phyloP scores from a whole-genome alignment of 2,329 filamentous ascomycete species.

The Sclerotinia subarctica region DNA sequence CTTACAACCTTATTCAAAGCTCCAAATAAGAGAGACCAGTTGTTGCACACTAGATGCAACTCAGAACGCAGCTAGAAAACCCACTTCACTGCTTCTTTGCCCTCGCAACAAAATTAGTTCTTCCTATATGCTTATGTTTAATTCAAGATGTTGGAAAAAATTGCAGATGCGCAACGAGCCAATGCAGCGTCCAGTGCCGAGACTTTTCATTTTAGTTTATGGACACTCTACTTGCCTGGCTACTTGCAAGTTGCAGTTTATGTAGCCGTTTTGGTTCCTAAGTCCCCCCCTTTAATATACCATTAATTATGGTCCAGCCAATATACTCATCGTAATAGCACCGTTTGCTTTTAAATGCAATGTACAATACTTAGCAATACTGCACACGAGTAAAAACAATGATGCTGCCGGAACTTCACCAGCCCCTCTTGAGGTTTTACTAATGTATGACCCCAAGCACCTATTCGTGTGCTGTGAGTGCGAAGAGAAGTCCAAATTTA shows the following conservation, averaged over 20 bases:
- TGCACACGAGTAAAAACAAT: too few species aligned
- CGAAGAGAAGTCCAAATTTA: too few species aligned
- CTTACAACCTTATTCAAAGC: not conserved
- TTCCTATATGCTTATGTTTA: not conserved
- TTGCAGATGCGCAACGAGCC: not conserved
- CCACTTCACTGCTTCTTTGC: not conserved
- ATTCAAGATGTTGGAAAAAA: not conserved
- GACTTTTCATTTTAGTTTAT: not conserved
- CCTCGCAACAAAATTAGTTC: not conserved
- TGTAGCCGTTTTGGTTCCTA: not conserved
- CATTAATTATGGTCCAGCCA: too few species aligned
- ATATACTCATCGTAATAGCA: too few species aligned
- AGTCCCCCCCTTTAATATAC: too few species aligned
- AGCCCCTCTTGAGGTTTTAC: too few species aligned
- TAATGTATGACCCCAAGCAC: too few species aligned
- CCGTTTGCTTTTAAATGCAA: too few species aligned
- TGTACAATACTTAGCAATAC: too few species aligned
- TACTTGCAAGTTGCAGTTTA: not conserved
- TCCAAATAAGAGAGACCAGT: not conserved
- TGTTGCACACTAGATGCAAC: not conserved
- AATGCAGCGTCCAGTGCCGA: not conserved
- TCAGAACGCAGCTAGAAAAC: not conserved
- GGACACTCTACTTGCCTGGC: not conserved
- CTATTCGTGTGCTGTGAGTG: too few species aligned
- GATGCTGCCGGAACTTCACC: too few species aligned